Conservation (phyloP, 208 protist species). For the Crithidia bombi region DNA sequence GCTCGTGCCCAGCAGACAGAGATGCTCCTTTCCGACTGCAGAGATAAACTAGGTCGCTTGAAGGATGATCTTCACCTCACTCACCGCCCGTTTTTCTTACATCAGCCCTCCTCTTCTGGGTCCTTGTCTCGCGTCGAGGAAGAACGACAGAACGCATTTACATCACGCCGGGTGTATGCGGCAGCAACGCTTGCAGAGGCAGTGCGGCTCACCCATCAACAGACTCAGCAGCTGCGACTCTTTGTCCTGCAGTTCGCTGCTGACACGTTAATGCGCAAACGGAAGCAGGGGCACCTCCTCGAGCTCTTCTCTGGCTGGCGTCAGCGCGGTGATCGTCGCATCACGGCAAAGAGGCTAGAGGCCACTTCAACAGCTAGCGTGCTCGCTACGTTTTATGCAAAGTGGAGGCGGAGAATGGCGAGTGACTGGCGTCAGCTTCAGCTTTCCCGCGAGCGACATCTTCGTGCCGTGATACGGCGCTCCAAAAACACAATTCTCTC, state of each 20-base stretch:
- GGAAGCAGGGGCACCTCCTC: not conserved
- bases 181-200: slow-evolving; percentile 2
- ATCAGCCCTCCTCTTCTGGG: not conserved
- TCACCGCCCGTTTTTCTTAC: not conserved
- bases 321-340: not conserved
- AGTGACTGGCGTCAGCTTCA: slow-evolving; percentile 4
- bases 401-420: slow-evolving; percentile 5
- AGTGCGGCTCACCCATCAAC: not conserved
- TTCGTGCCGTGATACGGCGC: slow-evolving; percentile 9
- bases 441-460: slow-evolving; percentile 11
- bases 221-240: not conserved
- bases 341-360: not conserved
- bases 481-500: not conserved
- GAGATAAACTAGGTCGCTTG: not conserved
- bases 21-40: not conserved
- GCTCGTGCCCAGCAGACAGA: not conserved
- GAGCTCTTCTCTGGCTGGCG: not conserved
- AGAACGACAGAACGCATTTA: not conserved
- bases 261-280: not conserved
- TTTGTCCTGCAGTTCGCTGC: not conserved
- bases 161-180: not conserved
- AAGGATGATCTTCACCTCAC: slow-evolving; percentile 5
- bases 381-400: slow-evolving; percentile 5
- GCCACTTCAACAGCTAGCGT: not conserved
- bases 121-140: not conserved